A percentile compares a stretch with the other conserved stretches of the same genome.
Conservation (phyloP, 2,329 filamentous ascomycete species). For the Berkeleyomyces rouxiae region DNA sequence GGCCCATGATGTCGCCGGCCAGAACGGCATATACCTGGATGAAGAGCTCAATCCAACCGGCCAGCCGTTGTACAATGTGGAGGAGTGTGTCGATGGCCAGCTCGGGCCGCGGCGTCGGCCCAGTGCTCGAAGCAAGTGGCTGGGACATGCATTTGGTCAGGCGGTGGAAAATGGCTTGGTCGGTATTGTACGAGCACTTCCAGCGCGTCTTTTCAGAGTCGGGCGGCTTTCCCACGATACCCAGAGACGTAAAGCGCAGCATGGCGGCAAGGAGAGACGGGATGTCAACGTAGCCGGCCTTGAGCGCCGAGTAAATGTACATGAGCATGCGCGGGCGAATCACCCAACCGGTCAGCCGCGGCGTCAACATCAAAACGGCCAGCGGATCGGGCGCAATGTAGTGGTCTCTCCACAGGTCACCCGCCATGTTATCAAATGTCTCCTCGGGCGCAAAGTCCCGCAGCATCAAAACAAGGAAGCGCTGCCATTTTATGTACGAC, state of each 20-base stretch:
- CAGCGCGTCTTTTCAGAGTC: slow-evolving; percentile 24
- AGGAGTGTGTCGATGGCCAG: slow-evolving; percentile 31
- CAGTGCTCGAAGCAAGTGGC: not conserved
- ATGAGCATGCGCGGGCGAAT: slow-evolving; percentile 42
- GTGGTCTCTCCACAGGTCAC: slow-evolving; percentile 21
- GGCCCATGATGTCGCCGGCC: slow-evolving; percentile 30
- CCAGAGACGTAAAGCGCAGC: slow-evolving; percentile 35
- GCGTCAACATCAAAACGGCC: slow-evolving; percentile 42
- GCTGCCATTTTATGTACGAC: slow-evolving; percentile 9
- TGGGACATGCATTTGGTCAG: slow-evolving; percentile 53
- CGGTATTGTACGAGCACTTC: slow-evolving; percentile 43
- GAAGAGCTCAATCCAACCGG: slow-evolving; percentile 43
- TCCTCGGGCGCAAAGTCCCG: not conserved
- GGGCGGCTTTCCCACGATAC: slow-evolving; percentile 13
- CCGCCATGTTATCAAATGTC: not conserved
- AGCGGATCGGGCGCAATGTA: slow-evolving; percentile 34
- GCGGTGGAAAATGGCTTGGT: slow-evolving; percentile 86
- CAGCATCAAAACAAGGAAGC: slow-evolving; percentile 1
- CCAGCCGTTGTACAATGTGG: slow-evolving; percentile 32
- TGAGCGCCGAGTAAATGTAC: slow-evolving; percentile 41
- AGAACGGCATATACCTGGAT: slow-evolving; percentile 33
- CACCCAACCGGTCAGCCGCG: slow-evolving; percentile 31
- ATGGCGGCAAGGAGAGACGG: slow-evolving; percentile 38
- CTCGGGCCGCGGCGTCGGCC: not conserved
- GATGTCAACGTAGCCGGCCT: slow-evolving; percentile 34